Evolutionary conservation across 2,329 filamentous ascomycete species (phyloP).

Genomic region (Alternaria gaisen): DNA sequence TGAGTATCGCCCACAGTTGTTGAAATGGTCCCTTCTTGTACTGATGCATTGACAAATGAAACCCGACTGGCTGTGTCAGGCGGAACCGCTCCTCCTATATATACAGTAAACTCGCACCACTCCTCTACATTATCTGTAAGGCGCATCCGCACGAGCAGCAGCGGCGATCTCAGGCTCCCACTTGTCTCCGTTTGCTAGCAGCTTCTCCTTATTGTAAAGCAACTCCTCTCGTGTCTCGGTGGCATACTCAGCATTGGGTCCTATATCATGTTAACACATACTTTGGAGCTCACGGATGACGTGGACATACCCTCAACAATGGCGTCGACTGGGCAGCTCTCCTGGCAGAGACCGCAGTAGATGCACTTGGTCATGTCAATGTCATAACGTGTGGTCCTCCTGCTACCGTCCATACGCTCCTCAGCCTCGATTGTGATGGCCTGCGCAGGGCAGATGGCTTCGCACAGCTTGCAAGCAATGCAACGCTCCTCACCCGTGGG

Average conservation of each 20-base stretch:
- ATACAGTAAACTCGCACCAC: conserved; percentile 35
- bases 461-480: conserved; percentile 99
- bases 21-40: conserved; percentile 3
- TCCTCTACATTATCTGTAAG: conserved; percentile 61
- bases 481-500: conserved; percentile 98
- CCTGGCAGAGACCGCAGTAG: conserved; percentile 99
- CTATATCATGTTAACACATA: conserved; percentile 46
- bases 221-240: conserved; percentile 89
- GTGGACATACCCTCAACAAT: conserved; percentile 73
- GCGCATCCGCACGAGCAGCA: conserved; percentile 88
- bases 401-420: conserved; percentile 93
- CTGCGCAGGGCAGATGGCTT: conserved; percentile 96
- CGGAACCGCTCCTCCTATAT: conserved; percentile 37
- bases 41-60: conserved; percentile 35
- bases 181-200: conserved; percentile 74
- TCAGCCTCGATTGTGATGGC: conserved; percentile 99
- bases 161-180: conserved; percentile 98
- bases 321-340: conserved; percentile 97
- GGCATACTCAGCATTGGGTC: conserved; percentile 77
- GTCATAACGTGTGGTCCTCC: conserved; percentile 96
- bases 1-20: not conserved
- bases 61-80: conserved; percentile 29
- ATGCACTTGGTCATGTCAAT: conserved; percentile 99
- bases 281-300: not conserved
- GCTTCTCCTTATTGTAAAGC: conserved; percentile 97